Base-by-base conservation (phyloP, 768 basidiomycete species). In the Suillus ampliporus region DNA sequence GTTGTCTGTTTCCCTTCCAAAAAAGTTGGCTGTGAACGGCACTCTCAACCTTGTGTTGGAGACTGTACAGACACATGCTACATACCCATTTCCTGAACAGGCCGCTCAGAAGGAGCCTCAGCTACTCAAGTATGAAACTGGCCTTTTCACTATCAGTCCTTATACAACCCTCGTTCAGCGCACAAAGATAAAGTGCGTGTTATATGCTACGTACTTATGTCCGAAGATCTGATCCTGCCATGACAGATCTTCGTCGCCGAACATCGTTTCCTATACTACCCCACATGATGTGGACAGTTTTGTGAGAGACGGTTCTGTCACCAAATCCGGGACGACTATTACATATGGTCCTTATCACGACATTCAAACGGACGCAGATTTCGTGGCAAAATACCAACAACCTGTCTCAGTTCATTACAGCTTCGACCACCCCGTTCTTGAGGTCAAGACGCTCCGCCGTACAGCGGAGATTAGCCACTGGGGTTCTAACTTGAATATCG, bases 391-490 rank as follows among this genome's bases (percentile, higher is more conserved):
- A 48, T 76, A 86, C 68, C 93, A 96, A 70, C 84, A 89, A 67
- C 80, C 80, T 34, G 73, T 96, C 65, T 77, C 78, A 14, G 80
- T 97, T 3, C 95, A 97, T 72, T 99, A 95, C 78, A 79, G 82
- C 67, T 89, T 90, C 62, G 91, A 89, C n/a, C 82, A 88, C 63
- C 94, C 97, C 0, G 86, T 97, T 47, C 72, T 95, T 26, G 88
- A 94, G 66, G 79, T 98, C 57, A 82, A 80, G 37, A 87, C 82
- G 47, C 84, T 97, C 37, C 83, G 86, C 63, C 88, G 97, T 54
- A 70, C 83, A 0, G 94, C 89, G 2, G 97, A 99, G 78, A 88
- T 99, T 66, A 97, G 95, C 66, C 97, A 99, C 72, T 99, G 97
- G 97, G 96, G 97, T 38, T 87, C 88, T 46, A 97, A 97, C 75